Percentiles rank a stretch among this genome's conserved stretches.
Evolutionary conservation across 331 rosid species (phyloP).

Genomic region (Rosa hybrid): DNA sequence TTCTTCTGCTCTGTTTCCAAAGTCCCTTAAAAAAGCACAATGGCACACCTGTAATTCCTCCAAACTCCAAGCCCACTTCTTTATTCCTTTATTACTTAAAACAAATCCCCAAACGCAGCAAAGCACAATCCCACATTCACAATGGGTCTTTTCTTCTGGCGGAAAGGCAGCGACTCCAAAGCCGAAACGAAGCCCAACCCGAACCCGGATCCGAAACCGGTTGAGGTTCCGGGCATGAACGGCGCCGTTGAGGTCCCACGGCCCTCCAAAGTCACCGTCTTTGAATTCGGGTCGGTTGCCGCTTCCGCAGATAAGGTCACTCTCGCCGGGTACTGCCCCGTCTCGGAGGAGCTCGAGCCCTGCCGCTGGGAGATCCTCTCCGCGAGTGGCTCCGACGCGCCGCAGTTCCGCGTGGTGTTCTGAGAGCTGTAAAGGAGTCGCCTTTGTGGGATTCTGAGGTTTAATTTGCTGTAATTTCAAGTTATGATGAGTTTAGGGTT

Average conservation of each 20-base stretch:
- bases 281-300: conserved; percentile 87
- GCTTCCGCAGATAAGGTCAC: conserved; percentile 77
- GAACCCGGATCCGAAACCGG: conserved; percentile 23
- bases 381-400: conserved; percentile 72
- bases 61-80: neutral
- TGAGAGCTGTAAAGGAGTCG: neutral
- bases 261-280: conserved; percentile 55
- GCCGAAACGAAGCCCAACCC: conserved; percentile 32
- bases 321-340: conserved; percentile 89
- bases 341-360: conserved; percentile 94
- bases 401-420: conserved; percentile 75
- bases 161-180: conserved; percentile 51
- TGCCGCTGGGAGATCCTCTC: conserved; percentile 98
- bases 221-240: conserved; percentile 69
- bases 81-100: neutral
- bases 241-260: conserved; percentile 87
- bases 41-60: neutral
- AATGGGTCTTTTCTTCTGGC: conserved; percentile 90
- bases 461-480: neutral
- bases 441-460: neutral
- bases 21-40: neutral
- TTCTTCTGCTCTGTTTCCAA: neutral
- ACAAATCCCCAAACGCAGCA: neutral
- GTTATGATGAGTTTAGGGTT: neutral
- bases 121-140: neutral